Percentiles rank a stretch among this genome's conserved stretches.
Conservation (phyloP, 371 early-diverging fungal species). For the Mortierella sp. region DNA sequence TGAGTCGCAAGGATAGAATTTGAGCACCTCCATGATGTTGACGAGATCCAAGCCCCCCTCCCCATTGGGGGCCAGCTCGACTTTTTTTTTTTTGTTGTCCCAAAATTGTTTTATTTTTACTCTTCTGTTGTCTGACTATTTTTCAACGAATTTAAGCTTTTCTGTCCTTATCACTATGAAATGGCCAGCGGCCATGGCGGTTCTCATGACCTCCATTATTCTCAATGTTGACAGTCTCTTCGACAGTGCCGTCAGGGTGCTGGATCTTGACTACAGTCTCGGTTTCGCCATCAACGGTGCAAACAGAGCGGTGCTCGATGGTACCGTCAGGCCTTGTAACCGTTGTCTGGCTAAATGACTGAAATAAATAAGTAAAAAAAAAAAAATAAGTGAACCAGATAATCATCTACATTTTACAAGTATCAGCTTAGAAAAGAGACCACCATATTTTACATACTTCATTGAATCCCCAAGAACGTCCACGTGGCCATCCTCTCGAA, state of each 20-base stretch:
- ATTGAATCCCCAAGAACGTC: conserved; percentile 25
- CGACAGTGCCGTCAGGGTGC: conserved; percentile 32
- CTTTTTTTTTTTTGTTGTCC: neutral
- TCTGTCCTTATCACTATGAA: conserved; percentile 17
- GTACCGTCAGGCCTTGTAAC: conserved; percentile 49
- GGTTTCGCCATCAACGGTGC: conserved; percentile 35
- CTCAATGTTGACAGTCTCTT: conserved; percentile 38
- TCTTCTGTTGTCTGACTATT: conserved; percentile 10
- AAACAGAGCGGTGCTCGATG: conserved; percentile 28
- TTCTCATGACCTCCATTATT: neutral
- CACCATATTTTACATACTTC: conserved; percentile 19
- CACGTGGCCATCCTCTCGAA: conserved; percentile 35
- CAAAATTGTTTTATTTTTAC: neutral
- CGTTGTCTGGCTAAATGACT: conserved; percentile 45
- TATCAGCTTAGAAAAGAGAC: too few relatives aligned
- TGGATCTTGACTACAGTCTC: conserved; percentile 38
- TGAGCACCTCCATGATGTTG: conserved; percentile 1
- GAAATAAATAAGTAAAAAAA: neutral
- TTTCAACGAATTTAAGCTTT: conserved; percentile 12
- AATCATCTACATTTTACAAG: too few relatives aligned
- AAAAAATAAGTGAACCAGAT: neutral
- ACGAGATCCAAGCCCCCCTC: conserved; percentile 23
- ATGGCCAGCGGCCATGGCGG: conserved; percentile 1
- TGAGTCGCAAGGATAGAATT: too few relatives aligned
- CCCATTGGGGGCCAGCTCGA: conserved; percentile 38